phyloP scores from a whole-genome alignment of 768 basidiomycete genomes.

The Asterophora parasitica region DNA sequence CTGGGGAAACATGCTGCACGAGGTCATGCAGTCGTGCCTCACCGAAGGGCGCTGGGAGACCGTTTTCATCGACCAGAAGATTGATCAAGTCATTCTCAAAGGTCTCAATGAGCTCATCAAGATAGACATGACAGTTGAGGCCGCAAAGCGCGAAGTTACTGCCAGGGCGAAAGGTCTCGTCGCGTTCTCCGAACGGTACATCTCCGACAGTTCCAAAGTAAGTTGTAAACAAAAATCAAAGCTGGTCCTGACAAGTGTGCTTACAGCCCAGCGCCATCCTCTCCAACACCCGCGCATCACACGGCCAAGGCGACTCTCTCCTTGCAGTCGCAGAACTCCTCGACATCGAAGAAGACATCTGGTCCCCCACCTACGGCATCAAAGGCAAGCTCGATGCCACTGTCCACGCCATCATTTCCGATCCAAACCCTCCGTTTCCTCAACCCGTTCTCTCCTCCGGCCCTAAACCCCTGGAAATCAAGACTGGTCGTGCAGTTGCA shows the following conservation, averaged over 20 bases:
- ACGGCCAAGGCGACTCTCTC: conserved; percentile 42
- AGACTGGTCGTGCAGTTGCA: conserved; percentile 75
- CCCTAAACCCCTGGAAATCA: conserved; percentile 88
- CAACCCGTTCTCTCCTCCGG: conserved; percentile 26
- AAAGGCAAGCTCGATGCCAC: conserved; percentile 96
- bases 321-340: conserved; percentile 74
- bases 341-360: conserved; percentile 96
- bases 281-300: conserved; percentile 56
- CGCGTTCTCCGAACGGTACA: conserved; percentile 62
- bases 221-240: neutral
- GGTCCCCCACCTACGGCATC: conserved; percentile 91
- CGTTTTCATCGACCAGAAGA: conserved; percentile 52
- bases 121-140: conserved; percentile 51
- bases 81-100: conserved; percentile 49
- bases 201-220: conserved; percentile 63
- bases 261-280: conserved; percentile 59
- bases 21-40: conserved; percentile 83
- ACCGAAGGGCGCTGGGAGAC: conserved; percentile 57
- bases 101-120: conserved; percentile 60
- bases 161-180: conserved; percentile 59
- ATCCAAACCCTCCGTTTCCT: conserved; percentile 28
- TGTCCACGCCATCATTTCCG: conserved; percentile 61
- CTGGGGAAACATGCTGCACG: conserved; percentile 93
- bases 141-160: conserved; percentile 61
- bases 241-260: neutral